Evolutionary conservation across 75 land plant species (phyloP).

Genomic region (Pinus tabuliformis): DNA sequence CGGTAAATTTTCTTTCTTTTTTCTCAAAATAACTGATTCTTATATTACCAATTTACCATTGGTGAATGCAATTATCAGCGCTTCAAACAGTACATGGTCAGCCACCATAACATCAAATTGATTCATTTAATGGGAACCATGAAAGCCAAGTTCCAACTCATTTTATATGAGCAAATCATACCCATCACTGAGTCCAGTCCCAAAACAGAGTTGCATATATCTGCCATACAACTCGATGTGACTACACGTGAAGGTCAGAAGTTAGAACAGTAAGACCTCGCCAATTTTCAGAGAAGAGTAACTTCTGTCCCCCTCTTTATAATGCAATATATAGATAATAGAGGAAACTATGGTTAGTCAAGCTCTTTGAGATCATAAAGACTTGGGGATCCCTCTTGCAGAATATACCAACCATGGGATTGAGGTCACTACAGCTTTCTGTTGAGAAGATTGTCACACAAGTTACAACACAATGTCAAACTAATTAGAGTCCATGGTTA

Average conservation of each 20-base stretch:
- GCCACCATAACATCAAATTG: neutral
- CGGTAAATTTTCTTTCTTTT: no score
- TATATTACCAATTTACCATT: no score
- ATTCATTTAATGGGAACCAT: neutral
- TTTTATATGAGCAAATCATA: neutral
- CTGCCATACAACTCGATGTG: neutral
- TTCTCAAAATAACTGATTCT: no score
- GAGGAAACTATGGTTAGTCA: neutral
- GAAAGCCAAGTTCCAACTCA: neutral
- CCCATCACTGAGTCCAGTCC: neutral
- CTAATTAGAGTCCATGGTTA: no score
- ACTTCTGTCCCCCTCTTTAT: neutral
- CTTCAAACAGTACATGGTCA: no score
- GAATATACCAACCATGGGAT: no score
- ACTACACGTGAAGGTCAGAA: neutral
- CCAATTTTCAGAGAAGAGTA: neutral
- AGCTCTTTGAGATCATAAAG: no score
- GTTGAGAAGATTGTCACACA: no score
- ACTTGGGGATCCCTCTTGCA: no score
- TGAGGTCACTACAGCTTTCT: no score
- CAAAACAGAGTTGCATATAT: neutral
- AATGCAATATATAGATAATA: neutral
- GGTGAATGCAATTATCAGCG: no score
- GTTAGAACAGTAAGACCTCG: neutral
- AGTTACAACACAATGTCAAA: no score